Percentiles rank a stretch among this genome's conserved stretches.
phyloP scores from a whole-genome alignment of 2,329 filamentous ascomycete genomes.

The Malbranchea zuffiana region DNA sequence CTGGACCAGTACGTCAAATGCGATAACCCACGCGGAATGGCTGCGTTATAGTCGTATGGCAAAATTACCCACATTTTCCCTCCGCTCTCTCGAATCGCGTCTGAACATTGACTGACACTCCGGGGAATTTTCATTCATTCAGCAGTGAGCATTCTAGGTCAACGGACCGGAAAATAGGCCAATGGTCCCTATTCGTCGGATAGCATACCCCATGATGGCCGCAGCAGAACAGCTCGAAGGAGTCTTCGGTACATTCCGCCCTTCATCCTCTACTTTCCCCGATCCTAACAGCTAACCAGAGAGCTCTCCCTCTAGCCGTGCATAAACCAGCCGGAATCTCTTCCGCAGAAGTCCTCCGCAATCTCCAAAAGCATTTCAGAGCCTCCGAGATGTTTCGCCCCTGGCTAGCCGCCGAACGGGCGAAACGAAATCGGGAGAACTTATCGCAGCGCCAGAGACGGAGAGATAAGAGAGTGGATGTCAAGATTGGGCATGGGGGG shows the following conservation, averaged over 20 bases:
- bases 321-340: slow-evolving; percentile 82
- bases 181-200: too few relatives aligned
- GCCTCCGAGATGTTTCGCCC: slow-evolving; percentile 68
- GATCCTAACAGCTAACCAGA: background rate
- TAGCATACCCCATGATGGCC: slow-evolving; percentile 29
- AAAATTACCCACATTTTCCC: too few relatives aligned
- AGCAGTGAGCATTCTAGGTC: too few relatives aligned
- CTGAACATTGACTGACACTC: too few relatives aligned
- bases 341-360: slow-evolving; percentile 82
- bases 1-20: too few relatives aligned
- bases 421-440: slow-evolving; percentile 44
- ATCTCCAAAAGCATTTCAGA: slow-evolving; percentile 75
- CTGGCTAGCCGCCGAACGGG: slow-evolving; percentile 56
- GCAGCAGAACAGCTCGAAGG: slow-evolving; percentile 48
- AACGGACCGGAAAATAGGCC: too few relatives aligned
- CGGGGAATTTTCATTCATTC: too few relatives aligned
- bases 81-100: too few relatives aligned
- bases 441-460: slow-evolving; percentile 50
- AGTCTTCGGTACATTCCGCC: slow-evolving; percentile 45
- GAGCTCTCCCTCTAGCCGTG: slow-evolving; percentile 50
- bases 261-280: slow-evolving; percentile 14
- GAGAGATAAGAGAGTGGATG: slow-evolving; percentile 51
- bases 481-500: slow-evolving; percentile 94
- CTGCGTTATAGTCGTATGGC: too few relatives aligned
- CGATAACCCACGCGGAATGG: too few relatives aligned